phyloP scores from a whole-genome alignment of 2,329 filamentous ascomycete species.

The Colletotrichum limetticola region DNA sequence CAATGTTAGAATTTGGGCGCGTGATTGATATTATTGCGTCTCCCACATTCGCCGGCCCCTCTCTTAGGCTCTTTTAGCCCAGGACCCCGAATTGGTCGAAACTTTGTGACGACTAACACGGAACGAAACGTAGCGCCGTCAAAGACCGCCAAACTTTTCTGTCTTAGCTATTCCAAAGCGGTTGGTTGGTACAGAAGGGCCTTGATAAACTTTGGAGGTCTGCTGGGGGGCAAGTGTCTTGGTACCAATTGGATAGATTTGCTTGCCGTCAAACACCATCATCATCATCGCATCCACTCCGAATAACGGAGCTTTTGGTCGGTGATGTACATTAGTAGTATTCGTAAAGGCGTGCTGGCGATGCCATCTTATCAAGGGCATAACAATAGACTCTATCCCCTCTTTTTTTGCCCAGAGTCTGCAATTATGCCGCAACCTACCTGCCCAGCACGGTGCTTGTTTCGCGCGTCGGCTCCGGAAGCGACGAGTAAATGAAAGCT shows the following conservation, averaged over 20 bases:
- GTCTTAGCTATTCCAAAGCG: background rate
- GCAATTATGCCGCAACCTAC: background rate
- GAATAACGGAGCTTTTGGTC: conserved; percentile 7
- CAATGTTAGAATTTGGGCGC: conserved; percentile 4
- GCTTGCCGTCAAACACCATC: background rate
- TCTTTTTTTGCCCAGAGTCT: background rate
- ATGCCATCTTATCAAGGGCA: conserved; percentile 13
- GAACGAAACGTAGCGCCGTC: background rate
- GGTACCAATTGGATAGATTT: background rate
- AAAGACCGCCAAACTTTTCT: background rate
- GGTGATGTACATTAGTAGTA: background rate
- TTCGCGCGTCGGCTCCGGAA: conserved; percentile 7
- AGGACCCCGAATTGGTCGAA: background rate
- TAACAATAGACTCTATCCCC: background rate
- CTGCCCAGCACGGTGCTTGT: background rate
- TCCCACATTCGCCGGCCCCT: background rate
- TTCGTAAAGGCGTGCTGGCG: conserved; percentile 13
- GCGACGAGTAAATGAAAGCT: conserved; percentile 12
- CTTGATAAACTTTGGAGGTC: background rate
- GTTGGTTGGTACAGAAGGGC: background rate
- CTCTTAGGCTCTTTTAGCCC: background rate
- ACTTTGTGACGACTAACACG: background rate
- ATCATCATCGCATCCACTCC: background rate
- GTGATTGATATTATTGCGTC: background rate
- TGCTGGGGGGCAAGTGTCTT: background rate